Base-by-base conservation (phyloP, 768 basidiomycete species). In the Pleurotus salmoneostramineus region DNA sequence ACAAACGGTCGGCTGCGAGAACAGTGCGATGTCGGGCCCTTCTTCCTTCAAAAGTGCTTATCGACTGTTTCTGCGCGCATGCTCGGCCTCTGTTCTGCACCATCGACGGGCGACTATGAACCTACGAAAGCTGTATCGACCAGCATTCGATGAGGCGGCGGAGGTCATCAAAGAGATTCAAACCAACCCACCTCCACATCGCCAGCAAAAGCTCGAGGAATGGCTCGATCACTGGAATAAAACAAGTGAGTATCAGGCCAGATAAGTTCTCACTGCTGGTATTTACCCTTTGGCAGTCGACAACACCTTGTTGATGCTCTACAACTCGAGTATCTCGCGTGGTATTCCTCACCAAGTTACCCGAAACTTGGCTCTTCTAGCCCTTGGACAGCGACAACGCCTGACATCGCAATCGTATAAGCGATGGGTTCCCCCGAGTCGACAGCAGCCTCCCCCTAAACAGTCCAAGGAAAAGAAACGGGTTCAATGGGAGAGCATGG, bases 291-390 rank as follows among this genome's bases (percentile, higher is more conserved):
- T 56, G 17, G 5, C 59, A 92, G 90, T 89, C 69, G 88, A 91
- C 64, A 79, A 77, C 58, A 89, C 88, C 0, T 74, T 91, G 42
- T 74, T 76, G 34, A 62, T 91, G 6, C 66, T 91, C 47, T 78
- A 82, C 69, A 81, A 76, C 31, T 85, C 89, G n/a, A 79, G 82
- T 3, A 74, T 75, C 58, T 79, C 82, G 35, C 81, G 87, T 31
- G 89, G 89, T 11, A 69, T 88, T 11, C 68, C 88, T 8, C 85
- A 89, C 65, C 72, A 71, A 57, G 62, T 84, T 5, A 83, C 85
- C 5, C 78, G 78, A 14, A 89, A 89, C 63, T 69, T 88, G 10
- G 69, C 70, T 7, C 66, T 74, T 17, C 61, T 83, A 50, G 62
- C 74, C 33, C 73, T 65, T 55, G 62, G 63, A 37, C 69, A 76